Percentiles rank a stretch among this genome's conserved stretches.
Evolutionary conservation across 805 yeast species (phyloP).

Genomic region (Schwanniomyces vanrijiae): DNA sequence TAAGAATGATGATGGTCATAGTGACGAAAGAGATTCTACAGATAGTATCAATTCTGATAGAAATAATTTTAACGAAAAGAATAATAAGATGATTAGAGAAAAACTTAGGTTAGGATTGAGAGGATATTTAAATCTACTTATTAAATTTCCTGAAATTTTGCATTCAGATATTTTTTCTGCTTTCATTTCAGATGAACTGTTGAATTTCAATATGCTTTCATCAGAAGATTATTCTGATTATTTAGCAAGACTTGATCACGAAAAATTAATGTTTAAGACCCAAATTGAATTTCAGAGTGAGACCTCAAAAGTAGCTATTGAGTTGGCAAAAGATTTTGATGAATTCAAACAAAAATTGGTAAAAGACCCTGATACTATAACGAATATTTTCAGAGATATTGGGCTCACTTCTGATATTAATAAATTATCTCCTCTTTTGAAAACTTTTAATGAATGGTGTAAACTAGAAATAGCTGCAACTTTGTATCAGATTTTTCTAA

Average conservation of each 20-base stretch:
- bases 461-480: conserved; percentile 84
- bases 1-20: conserved; percentile 33
- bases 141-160: conserved; percentile 55
- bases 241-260: conserved; percentile 57
- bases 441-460: conserved; percentile 76
- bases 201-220: conserved; percentile 32
- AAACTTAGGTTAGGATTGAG: conserved; percentile 75
- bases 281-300: conserved; percentile 74
- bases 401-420: conserved; percentile 50
- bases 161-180: conserved; percentile 49
- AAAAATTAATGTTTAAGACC: conserved; percentile 52
- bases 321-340: conserved; percentile 56
- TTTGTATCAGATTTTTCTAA: conserved; percentile 74
- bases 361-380: conserved; percentile 52
- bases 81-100: conserved; percentile 55
- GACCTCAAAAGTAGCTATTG: conserved; percentile 56
- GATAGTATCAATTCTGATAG: background rate
- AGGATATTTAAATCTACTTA: conserved; percentile 61
- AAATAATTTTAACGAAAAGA: background rate
- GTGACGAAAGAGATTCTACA: conserved; percentile 11
- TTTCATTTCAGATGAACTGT: conserved; percentile 48
- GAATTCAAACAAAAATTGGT: conserved; percentile 58
- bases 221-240: conserved; percentile 55
- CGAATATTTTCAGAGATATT: conserved; percentile 64
- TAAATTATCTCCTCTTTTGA: conserved; percentile 65